Base-by-base conservation (phyloP, 1,284 basidiomycete genomes). In the Mrakiaceae sp. region DNA sequence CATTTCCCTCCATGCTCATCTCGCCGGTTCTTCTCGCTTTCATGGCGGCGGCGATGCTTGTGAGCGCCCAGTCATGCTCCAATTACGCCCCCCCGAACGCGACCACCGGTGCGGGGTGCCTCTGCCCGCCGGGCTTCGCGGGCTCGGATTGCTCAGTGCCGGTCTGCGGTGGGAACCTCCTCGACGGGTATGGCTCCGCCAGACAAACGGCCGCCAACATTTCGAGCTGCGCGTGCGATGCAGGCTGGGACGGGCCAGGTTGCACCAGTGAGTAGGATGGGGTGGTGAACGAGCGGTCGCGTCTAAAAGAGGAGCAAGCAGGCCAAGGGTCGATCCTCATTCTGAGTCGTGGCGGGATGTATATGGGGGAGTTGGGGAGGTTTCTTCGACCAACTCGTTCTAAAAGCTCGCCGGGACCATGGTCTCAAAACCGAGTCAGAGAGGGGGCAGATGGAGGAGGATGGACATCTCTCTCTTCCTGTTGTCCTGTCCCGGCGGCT, bases 141-240 rank as follows among this genome's bases (percentile, higher is more conserved):
- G 87, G 86, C 8, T 67, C 82, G 46, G 43, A 58, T n/a, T 89
- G 87, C 71, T 80, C 83, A 2, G 80, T 83, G 68, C 82, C 86
- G 0, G 83, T 80, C 0, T 93, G 90, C 68, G 88, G 88, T 2
- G 88, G 88, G 0, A 85, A 81, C 61, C 82, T 92, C 59, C 90
- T 90, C 64, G 51, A 65, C 5, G 70, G 76, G n/a, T 69, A 67
- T 6, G 47, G 63, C 7, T 68, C 68, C 5, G 72, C 81, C 3
- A 74, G 80, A 11, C 71, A 72, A 3, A 70, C 79, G 0, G 76
- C 78, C 4, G 79, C 79, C 2, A 78, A 77, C 16, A 81, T 82
- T 61, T 79, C 82, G 11, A 87, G 90, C 71, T 92, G 90, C 70
- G 75, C 79, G 0, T 92, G 90, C 73, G 75, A 82, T 66, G 71